phyloP scores from a whole-genome alignment of 768 basidiomycete genomes.

The Boletus fagicola region DNA sequence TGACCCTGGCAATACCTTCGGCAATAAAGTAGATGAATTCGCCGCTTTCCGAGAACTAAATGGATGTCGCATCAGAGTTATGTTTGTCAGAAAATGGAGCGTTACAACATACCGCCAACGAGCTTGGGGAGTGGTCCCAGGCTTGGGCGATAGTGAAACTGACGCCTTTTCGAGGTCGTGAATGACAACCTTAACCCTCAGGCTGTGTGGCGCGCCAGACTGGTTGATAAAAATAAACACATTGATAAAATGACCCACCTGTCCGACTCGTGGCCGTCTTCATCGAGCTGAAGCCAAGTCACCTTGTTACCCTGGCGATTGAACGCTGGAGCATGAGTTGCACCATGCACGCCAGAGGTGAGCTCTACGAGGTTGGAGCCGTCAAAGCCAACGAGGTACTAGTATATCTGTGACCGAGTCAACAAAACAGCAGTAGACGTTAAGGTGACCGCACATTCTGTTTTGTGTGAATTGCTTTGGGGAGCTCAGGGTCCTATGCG shows the following conservation, averaged over 20 bases:
- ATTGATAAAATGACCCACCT: slow-evolving; percentile 39
- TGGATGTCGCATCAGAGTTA: neutral
- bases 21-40: slow-evolving; percentile 72
- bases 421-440: neutral
- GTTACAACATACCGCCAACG: slow-evolving; percentile 14
- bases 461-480: slow-evolving; percentile 83
- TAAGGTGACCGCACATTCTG: slow-evolving; percentile 56
- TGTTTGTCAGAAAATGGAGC: neutral
- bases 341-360: slow-evolving; percentile 84
- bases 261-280: slow-evolving; percentile 90
- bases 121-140: slow-evolving; percentile 79
- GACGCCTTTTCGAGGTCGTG: slow-evolving; percentile 67
- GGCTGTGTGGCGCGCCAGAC: slow-evolving; percentile 27
- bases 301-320: slow-evolving; percentile 64
- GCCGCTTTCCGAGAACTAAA: slow-evolving; percentile 73
- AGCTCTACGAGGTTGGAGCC: slow-evolving; percentile 60
- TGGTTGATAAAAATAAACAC: neutral
- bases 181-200: slow-evolving; percentile 74
- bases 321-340: slow-evolving; percentile 72
- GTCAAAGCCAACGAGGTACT: slow-evolving; percentile 60
- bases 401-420: slow-evolving; percentile 53
- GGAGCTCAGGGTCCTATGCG: slow-evolving; percentile 77
- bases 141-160: slow-evolving; percentile 71
- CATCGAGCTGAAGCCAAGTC: slow-evolving; percentile 84
- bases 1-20: slow-evolving; percentile 75